These are phyloP conservation scores for Canavalia gladiata DNA, from an alignment of 306 rosid genomes.

Conservation along the genomic window DNA sequence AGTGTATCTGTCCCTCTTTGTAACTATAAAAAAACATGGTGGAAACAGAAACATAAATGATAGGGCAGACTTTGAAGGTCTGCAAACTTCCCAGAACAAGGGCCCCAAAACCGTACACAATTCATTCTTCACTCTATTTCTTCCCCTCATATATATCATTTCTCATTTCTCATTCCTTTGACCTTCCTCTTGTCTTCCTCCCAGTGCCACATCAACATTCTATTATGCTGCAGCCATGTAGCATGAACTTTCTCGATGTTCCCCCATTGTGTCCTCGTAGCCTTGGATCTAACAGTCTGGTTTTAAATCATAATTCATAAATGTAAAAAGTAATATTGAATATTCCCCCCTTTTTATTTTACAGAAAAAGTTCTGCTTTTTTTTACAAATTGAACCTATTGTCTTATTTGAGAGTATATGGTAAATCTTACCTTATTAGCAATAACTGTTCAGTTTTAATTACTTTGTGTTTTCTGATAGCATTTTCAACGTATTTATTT, in stretches of 20 bases:
- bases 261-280: neutral
- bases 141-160: neutral
- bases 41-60: neutral
- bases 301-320: neutral
- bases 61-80: neutral
- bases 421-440: neutral
- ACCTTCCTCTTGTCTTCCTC: neutral
- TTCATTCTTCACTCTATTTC: neutral
- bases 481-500: neutral
- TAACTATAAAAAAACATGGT: neutral
- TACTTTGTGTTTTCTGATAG: neutral
- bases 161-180: neutral
- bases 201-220: neutral
- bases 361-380: neutral
- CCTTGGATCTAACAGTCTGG: neutral
- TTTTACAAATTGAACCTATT: constrained; percentile 9
- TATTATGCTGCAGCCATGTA: neutral
- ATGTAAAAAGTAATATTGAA: neutral
- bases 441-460: neutral
- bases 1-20: constrained; percentile 15
- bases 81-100: neutral
- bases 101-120: neutral
- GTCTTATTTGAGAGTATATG: neutral
- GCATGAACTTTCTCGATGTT: constrained; percentile 21
- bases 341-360: neutral